phyloP scores from a whole-genome alignment of 2,329 filamentous ascomycete genomes.

The Neocatenulostroma microsporum region DNA sequence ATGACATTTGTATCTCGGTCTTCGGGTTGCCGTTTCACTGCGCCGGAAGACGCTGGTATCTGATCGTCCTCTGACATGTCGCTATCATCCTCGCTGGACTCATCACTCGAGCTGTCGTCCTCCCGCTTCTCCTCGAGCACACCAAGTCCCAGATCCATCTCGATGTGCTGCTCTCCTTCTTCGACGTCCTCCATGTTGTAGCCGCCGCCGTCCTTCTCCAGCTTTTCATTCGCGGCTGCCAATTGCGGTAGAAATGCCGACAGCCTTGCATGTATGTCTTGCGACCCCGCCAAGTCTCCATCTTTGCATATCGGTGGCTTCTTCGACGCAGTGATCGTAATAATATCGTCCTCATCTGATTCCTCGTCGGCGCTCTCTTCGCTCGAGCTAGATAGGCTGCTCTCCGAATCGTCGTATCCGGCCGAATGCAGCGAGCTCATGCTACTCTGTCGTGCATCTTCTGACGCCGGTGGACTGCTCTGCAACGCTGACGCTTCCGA shows the following conservation, averaged over 20 bases:
- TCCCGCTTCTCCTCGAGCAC: slow-evolving; percentile 25
- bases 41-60: slow-evolving; percentile 1
- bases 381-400: slow-evolving; percentile 10
- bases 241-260: slow-evolving; percentile 26
- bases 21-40: not conserved
- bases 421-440: slow-evolving; percentile 4
- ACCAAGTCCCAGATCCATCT: slow-evolving; percentile 30
- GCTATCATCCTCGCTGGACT: slow-evolving; percentile 10
- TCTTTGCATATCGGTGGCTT: slow-evolving; percentile 13
- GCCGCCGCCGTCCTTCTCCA: slow-evolving; percentile 18
- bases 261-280: slow-evolving; percentile 21
- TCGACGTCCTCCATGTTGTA: slow-evolving; percentile 27
- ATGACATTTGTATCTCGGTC: slow-evolving; percentile 15
- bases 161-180: slow-evolving; percentile 28
- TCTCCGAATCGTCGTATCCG: slow-evolving; percentile 5
- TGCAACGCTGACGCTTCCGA: slow-evolving; percentile 7
- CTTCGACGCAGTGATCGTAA: slow-evolving; percentile 8
- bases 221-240: slow-evolving; percentile 24
- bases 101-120: slow-evolving; percentile 5
- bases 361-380: slow-evolving; percentile 7
- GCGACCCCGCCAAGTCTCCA: slow-evolving; percentile 10
- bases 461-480: slow-evolving; percentile 6
- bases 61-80: slow-evolving; percentile 4
- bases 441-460: slow-evolving; percentile 4
- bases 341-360: slow-evolving; percentile 6